Base-by-base conservation (phyloP, 116 monocot species). In the Zostera marina region DNA sequence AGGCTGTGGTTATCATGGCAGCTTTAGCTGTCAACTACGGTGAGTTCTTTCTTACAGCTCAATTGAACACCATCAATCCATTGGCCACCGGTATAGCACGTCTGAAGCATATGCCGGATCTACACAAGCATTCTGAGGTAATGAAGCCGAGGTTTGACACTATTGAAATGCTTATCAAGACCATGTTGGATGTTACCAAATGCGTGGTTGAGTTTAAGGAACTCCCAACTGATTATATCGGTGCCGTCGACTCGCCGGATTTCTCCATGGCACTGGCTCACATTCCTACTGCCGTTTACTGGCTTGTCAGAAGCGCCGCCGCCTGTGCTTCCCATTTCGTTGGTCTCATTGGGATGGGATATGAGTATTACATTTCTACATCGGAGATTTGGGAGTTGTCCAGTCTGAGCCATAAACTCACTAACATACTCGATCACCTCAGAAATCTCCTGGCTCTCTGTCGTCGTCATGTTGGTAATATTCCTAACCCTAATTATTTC, bases 351-450 rank as follows among this genome's bases (percentile, higher is more conserved):
- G 90, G 90, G 41, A 42, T 79, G 9, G 74, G 90, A 16, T 81
- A 76, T 63, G 81, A 84, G 84, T 90, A 68, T 72, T 64, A 81
- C 7, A 70, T 42, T 57, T 58, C 76, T 22, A 76, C 84, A 1
- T 74, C 72, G 14, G 90, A 90, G 62, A 69, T 76, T 47, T 90
- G 90, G 90, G 90, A 90, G 42, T 70, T 90, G 22, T 90, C 90
- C 8, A 90, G 79, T 58, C 72, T 90, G 53, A 74, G 81, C 43
- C 84, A 90, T 64, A 90, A 90, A 56, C 40, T 81, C 9, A 68
- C 14, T 47, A 90, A 65, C 67, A 90, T 90, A 40, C 70, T 74
- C 42, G 81, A 59, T 8, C 84, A 84, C 47, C 81, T 90, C 25
- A 64, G 7, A 0, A 81, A 79, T 71, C 81, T 81, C 59, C 64